phyloP scores from a whole-genome alignment of 176 grass and related monocot genomes.

The Aegilops longissima region DNA sequence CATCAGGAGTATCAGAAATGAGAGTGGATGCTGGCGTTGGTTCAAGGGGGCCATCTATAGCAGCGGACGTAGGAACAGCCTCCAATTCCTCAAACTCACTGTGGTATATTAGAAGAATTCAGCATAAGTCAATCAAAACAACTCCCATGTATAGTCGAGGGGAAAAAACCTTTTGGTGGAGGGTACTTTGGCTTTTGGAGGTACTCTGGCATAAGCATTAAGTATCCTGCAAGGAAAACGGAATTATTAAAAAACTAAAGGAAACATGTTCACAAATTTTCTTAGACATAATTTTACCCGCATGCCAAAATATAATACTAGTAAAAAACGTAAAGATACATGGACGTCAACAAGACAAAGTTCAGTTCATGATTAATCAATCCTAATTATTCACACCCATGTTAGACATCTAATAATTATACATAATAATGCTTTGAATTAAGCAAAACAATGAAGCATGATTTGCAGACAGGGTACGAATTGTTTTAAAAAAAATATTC shows the following conservation, averaged over 20 bases:
- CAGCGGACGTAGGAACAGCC: constrained; percentile 66
- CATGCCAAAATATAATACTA: neutral
- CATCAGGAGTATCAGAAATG: constrained; percentile 55
- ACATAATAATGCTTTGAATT: neutral
- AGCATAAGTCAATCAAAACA: constrained; percentile 3
- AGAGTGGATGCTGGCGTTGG: constrained; percentile 36
- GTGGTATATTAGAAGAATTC: constrained; percentile 22
- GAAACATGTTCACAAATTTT: neutral
- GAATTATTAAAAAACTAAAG: neutral
- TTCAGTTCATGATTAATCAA: neutral
- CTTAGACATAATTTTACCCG: neutral
- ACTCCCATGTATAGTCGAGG: neutral
- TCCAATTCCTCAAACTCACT: constrained; percentile 90
- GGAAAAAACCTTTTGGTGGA: constrained; percentile 57
- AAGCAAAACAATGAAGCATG: neutral
- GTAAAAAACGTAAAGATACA: neutral
- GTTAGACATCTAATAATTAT: neutral
- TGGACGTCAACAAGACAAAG: neutral
- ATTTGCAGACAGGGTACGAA: neutral
- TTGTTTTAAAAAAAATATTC: neutral
- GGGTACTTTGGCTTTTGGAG: constrained; percentile 77
- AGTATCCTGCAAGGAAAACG: constrained; percentile 60
- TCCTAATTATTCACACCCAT: neutral
- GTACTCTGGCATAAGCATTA: constrained; percentile 86
- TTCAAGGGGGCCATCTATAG: constrained; percentile 82